Base-by-base conservation (phyloP, 129 eudicot species). In the Rutidosis leptorrhynchoides region DNA sequence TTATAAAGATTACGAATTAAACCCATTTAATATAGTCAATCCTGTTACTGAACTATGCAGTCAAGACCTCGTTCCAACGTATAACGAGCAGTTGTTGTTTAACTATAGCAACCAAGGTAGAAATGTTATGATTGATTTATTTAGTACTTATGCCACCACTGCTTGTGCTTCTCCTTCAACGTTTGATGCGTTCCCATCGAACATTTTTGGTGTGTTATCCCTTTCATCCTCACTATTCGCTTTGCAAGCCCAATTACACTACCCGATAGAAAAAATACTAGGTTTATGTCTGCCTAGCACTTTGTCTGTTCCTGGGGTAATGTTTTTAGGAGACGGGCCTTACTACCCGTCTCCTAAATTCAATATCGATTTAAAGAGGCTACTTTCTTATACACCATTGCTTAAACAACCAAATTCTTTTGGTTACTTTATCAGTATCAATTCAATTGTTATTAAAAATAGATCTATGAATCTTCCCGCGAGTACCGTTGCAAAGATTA, bases 351-450 rank as follows among this genome's bases (percentile, higher is more conserved):
- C 16, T 32, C 56, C 69, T 40, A 35, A 49, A 9, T 26, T 29
- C 0, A 6, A 20, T 49, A 22, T 53, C 15, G 59, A 68, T 3
- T 9, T 24, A 54, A 68, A 45, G 42, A 51, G 35, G 53, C 21
- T 29, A 5, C 63, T 68, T 53, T 30, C 62, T 5, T 68, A 68
- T 16, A 53, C 62, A 1, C 3, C 12, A 11, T 54, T 68, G 27
- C 22, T 68, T 4, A 53, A 68, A 35, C 72, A 54, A 6, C 62
- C 62, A 0, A 16, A 32, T 10, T 54, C 72, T 15, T 68, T 68
- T 23, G 72, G 72, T 7, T 68, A 53, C 72, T 68, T 68, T 24
- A 54, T 68, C 1, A 37, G 72, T 15, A 63, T 68, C 35, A 22
- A 54, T 14, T 17, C 30, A 5, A 49, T 68, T 3, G 52, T 53